Base-by-base conservation (phyloP, 1,284 basidiomycete species). In the Tilletia setariae region DNA sequence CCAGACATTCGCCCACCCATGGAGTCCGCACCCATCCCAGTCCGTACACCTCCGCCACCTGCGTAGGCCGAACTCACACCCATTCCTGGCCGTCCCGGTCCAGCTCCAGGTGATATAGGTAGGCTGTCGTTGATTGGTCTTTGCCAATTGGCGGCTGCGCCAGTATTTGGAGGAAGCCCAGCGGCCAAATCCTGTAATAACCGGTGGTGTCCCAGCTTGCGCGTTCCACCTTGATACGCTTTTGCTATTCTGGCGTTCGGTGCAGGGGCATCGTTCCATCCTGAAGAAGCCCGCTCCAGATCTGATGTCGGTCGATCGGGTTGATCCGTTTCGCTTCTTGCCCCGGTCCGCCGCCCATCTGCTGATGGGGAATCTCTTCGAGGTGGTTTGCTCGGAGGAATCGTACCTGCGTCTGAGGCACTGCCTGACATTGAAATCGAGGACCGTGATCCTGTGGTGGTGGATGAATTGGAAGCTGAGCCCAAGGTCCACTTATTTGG, bases 101-200 rank as follows among this genome's bases (percentile, higher is more conserved):
- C 35, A 40, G 35, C 35, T 23, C 23, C 21, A 13, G 63, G 71
- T 23, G 66, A 46, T 0, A 73, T 62, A 19, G 77, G 80, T 30
- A 80, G 69, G 56, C 69, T 71, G 51, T 79, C 80, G 19, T 71
- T 73, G 40, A 82, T 82, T 0, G 80, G 80, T 4, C 79, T 69
- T 4, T 76, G 74, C 80, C 80, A 82, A 61, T 81, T 76, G 56
- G 73, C 71, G 6, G 80, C 80, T 0, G 78, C 74, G 15, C 80
- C 80, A 0, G 78, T 40, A 61, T 82, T 82, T 8, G 79, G 68
- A 0, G 74, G 73, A 35, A 79, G 64, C 1, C 79, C 78, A 1
- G 74, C 78, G 1, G 76, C 74, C 13, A 82, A 56, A n/a, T 82
- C 77, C 49, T 78, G 70, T 9, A 80, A 44, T 23, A 79, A 59